Percentiles rank a stretch among this genome's conserved stretches.
Conservation (phyloP, 2,329 filamentous ascomycete species). For the Graphiopsis chlorocephala region DNA sequence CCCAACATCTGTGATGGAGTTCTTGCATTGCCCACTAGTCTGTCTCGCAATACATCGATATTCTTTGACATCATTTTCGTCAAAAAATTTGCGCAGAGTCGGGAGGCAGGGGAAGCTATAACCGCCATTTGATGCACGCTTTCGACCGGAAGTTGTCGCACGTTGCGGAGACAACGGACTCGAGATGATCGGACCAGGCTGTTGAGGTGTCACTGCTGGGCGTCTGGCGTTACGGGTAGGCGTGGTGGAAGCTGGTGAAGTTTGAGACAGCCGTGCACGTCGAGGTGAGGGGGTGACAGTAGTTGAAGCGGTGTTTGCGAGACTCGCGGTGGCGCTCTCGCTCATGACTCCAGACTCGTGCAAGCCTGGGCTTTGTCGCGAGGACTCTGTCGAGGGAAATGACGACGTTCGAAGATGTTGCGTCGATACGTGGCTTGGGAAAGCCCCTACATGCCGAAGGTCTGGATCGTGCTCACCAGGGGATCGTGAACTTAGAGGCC, state of each 20-base stretch:
- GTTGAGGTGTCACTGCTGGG: not conserved
- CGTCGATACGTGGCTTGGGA: too few species aligned
- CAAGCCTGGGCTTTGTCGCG: too few species aligned
- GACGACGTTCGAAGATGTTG: too few species aligned
- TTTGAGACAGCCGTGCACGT: too few species aligned
- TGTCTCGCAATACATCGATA: not conserved
- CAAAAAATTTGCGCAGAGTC: not conserved
- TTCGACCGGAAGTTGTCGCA: not conserved
- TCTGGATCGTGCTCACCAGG: too few species aligned
- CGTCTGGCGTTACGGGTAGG: not conserved
- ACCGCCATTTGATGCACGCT: not conserved
- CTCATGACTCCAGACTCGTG: too few species aligned
- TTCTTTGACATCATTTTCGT: not conserved
- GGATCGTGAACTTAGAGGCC: too few species aligned
- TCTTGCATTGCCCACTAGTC: not conserved
- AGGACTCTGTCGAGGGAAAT: too few species aligned
- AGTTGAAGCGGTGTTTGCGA: too few species aligned
- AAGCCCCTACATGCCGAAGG: too few species aligned
- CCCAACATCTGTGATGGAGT: not conserved
- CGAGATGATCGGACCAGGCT: not conserved
- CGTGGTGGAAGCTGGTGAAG: not conserved
- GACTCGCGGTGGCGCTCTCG: too few species aligned
- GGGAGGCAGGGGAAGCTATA: not conserved
- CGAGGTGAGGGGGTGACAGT: too few species aligned
- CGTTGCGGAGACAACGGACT: not conserved